Base-by-base conservation (phyloP, 2,329 filamentous ascomycete genomes). In the Trichoderma sp. region DNA sequence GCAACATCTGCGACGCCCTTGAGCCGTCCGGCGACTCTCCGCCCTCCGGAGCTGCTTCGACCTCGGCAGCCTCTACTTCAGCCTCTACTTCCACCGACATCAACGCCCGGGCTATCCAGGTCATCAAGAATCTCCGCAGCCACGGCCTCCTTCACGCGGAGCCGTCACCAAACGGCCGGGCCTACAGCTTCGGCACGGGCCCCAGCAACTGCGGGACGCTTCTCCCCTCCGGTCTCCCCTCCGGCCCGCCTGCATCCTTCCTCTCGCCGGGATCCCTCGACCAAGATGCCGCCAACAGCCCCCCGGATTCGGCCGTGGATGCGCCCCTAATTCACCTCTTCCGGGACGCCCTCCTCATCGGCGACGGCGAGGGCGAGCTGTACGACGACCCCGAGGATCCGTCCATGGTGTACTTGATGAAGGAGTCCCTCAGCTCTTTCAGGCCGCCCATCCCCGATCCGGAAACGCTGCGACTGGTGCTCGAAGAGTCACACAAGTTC, bases 401-500 rank as follows among this genome's bases (percentile, higher is more conserved):
- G 12, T 22, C 63, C 27, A 42, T 58, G 42, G 34, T 37, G 34
- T 34, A 54, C 10, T 54, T 61, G 7, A 52, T 70, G 34, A 66
- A 61, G 2, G 69, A 65, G 5, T 67, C 57, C 10, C 70, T 42
- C 64, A 70, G 64, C 39, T 56, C 56, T 37, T 72, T 67, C 42
- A 71, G 58, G 59, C 61, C 67, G 9, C 65, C 52, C 10, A 60
- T 68, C 15, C 67, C 67, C 5, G 64, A 57, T 3, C 50, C 61
- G 17, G 64, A 66, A 17, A 65, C 48, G 9, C 50, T 76, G 9
- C 64, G 57, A 19, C 37, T 65, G 17, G 71, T 76, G 17, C 69
- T 76, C 10, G 48, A 70, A 9, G 61, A 60, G 9, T 74, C 73
- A 8, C 63, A 74, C 45, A 64, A 59, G 12, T 73, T 70, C 59